Base-by-base conservation (phyloP, 352 stramenopile genomes). In the Pythium sp. region DNA sequence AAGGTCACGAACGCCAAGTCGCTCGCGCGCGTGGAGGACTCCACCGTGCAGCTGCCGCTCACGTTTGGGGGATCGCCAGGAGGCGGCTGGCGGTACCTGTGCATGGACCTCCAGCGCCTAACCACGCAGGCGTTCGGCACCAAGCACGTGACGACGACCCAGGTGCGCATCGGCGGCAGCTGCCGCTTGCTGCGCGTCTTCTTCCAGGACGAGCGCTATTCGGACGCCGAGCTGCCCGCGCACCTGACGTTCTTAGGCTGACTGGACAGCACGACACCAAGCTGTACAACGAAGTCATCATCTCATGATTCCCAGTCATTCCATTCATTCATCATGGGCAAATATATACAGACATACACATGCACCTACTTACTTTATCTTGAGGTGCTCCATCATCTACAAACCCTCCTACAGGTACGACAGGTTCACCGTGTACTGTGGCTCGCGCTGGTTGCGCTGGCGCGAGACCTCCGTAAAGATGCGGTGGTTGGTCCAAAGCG, bases 391-490 rank as follows among this genome's bases (percentile, higher is more conserved):
- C 28, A 43, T 26, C 7, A 5, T 14, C 15, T 38, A 7, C 20
- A 34, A 30, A 34, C 36, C 12, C 36, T 20, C 12, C 70, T 93
- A 96, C 58, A 96, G 73, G 72, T 92, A 92, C 65, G 89, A 95
- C 28, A 94, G 69, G 55, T 93, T 93, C 68, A 96, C 90, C 41
- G 89, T 90, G 72, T 91, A 93, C 73, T 96, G 89, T 53, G 86
- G 86, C 26, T 96, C 89, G 64, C 84, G 84, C 72, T 93, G 86
- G 67, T 96, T 96, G 67, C 89, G 89, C 67, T 92, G 87, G 32
- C 89, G 84, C 36, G 89, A 95, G 24, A 96, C 88, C 67, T 96
- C 88, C 0, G 81, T 79, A 59, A 95, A 94, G 65, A 96, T 89
- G 18, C 84, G 84, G 55, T 96, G 86, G 62, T 84, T 92, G 26